Evolutionary conservation across 768 basidiomycete species (phyloP).

Genomic region (Lactifluus rugatus): DNA sequence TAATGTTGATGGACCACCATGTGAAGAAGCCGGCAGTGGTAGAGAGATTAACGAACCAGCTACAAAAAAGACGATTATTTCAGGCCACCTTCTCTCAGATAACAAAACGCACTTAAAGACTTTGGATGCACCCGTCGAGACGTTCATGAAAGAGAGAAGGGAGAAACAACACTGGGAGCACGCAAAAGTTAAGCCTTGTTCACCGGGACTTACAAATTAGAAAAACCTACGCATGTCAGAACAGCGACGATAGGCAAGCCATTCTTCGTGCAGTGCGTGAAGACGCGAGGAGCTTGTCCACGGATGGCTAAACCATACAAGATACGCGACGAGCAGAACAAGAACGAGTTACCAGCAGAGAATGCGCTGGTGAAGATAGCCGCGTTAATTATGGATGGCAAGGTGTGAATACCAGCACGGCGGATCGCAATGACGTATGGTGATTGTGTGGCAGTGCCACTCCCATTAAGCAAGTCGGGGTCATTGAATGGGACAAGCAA

Average conservation of each 20-base stretch:
- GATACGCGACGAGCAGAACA: constrained; percentile 43
- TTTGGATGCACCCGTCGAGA: constrained; percentile 43
- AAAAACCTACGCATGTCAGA: constrained; percentile 22
- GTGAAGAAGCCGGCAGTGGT: constrained; percentile 60
- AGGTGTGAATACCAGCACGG: constrained; percentile 56
- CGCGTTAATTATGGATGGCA: constrained; percentile 66
- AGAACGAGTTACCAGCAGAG: constrained; percentile 59
- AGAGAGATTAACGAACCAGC: constrained; percentile 62
- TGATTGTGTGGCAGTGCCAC: constrained; percentile 62
- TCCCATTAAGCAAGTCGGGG: constrained; percentile 35
- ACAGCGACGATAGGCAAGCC: constrained; percentile 43
- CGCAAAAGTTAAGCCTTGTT: constrained; percentile 2
- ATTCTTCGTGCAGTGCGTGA: constrained; percentile 37
- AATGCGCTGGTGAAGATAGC: constrained; percentile 62
- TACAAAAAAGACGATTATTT: constrained; percentile 17
- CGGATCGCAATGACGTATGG: constrained; percentile 81
- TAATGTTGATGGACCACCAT: constrained; percentile 61
- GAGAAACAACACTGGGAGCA: constrained; percentile 30
- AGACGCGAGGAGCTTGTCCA: constrained; percentile 34
- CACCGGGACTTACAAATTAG: not conserved
- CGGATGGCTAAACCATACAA: constrained; percentile 31
- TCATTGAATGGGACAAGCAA: constrained; percentile 73
- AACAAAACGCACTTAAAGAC: constrained; percentile 41
- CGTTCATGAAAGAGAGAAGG: constrained; percentile 55
- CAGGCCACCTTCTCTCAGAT: not conserved